phyloP scores from a whole-genome alignment of 73 alveolate species.

The Stentor coeruleus region DNA sequence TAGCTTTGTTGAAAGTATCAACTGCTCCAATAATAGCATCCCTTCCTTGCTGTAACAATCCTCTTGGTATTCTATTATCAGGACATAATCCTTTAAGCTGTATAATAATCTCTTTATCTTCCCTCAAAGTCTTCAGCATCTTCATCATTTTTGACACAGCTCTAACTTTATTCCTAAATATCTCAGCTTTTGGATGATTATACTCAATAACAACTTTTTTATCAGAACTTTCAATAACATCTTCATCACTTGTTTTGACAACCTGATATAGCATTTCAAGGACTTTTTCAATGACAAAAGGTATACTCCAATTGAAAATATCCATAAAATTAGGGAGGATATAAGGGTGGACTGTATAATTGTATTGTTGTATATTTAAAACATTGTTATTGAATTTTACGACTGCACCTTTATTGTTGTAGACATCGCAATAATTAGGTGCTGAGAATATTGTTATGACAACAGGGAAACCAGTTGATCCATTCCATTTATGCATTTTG shows the following conservation, averaged over 20 bases:
- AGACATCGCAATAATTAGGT: conserved; percentile 45
- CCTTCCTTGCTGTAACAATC: conserved; percentile 68
- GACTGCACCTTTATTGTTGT: conserved; percentile 78
- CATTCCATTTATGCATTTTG: conserved; percentile 29
- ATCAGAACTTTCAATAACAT: too few species aligned
- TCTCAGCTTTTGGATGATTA: too few species aligned
- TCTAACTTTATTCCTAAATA: conserved; percentile 28
- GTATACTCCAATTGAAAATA: conserved; percentile 73
- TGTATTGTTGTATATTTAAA: conserved; percentile 67
- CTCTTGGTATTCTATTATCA: conserved; percentile 77
- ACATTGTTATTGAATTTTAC: conserved; percentile 70
- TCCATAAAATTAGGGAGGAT: conserved; percentile 76
- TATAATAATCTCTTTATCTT: conserved; percentile 70
- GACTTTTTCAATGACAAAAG: conserved; percentile 72
- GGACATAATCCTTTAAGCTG: conserved; percentile 78
- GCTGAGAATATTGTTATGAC: conserved; percentile 68
- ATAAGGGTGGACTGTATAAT: conserved; percentile 68
- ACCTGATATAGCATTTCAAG: too few species aligned
- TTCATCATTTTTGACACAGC: conserved; percentile 49
- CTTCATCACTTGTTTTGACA: too few species aligned
- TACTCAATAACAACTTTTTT: too few species aligned
- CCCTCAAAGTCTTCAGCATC: conserved; percentile 68
- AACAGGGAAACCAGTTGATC: conserved; percentile 49
- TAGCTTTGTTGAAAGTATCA: conserved; percentile 55
- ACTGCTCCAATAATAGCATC: conserved; percentile 74